Base-by-base conservation (phyloP, 805 yeast species). In the Starmerella apicola region DNA sequence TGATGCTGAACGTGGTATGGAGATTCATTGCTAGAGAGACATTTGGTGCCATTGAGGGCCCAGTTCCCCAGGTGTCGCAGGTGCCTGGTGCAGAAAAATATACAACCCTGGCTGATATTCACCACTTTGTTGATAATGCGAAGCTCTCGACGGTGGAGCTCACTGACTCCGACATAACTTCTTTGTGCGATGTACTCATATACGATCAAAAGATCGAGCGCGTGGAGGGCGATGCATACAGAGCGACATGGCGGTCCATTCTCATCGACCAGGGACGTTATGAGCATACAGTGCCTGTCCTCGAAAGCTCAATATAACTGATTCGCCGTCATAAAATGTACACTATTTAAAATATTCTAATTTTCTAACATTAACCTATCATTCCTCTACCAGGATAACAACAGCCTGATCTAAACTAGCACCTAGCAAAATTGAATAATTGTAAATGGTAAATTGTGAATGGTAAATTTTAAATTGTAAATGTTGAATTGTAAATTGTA, bases 191-290 rank as follows among this genome's bases (percentile, higher is more conserved):
- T 48, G 96, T 91, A 13, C 63, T 91, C 34, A 75, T 80, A 1
- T 83, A 70, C 58, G 98, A 91, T 53, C 95, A 85, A 52, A 81
- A 78, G 57, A 57, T 91, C 37, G 96, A 85, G 55, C 64, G 68
- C 40, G 65, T 75, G 3, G 67, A 68, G 31, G 64, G 72, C 22
- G 76, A 65, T 3, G 70, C 76, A 32, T 88, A 79, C 59, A 74
- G 71, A 51, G 91, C 93, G 0, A 80, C 95, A 1, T 78, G 88
- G 76, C 84, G 78, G 50, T 77, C 51, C 17, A 32, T 46, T n/a
- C 34, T 46, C 13, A 50, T 39, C 16, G 50, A 51, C 18, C 51
- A 50, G 39, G 53, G 54, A 15, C 34, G 47, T 13, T 19, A 31
- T 31, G 26, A 34, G 16, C 36, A 39, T n/a, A 28, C 36, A 2